Evolutionary conservation across 2,329 filamentous ascomycete genomes (phyloP).

Genomic region (Colletotrichum sp.): DNA sequence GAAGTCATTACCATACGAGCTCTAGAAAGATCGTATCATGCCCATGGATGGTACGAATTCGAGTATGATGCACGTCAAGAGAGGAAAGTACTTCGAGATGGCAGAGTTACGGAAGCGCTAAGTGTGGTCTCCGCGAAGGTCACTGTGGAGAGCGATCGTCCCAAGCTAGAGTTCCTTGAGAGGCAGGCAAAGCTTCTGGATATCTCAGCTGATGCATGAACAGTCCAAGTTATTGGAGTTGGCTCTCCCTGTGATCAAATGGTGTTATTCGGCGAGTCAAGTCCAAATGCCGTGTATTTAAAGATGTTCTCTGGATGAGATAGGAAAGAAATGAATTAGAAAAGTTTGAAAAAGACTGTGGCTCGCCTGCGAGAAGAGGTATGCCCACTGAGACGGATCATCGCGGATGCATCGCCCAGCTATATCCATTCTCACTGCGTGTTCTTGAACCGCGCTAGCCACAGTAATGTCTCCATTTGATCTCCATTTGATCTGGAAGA

Average conservation of each 20-base stretch:
- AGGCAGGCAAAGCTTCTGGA: slow-evolving; percentile 26
- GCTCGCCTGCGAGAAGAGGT: too few relatives aligned
- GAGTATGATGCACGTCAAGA: slow-evolving; percentile 15
- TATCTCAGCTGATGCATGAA: not conserved
- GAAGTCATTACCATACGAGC: slow-evolving; percentile 38
- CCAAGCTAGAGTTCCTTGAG: slow-evolving; percentile 29
- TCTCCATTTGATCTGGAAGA: too few relatives aligned
- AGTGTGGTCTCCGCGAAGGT: slow-evolving; percentile 19
- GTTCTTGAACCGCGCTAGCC: too few relatives aligned
- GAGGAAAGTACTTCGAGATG: not conserved
- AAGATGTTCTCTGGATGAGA: too few relatives aligned
- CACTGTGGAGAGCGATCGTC: slow-evolving; percentile 27
- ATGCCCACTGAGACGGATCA: too few relatives aligned
- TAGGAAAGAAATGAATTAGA: too few relatives aligned
- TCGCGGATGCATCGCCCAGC: too few relatives aligned
- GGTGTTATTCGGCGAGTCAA: not conserved
- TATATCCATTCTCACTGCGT: too few relatives aligned
- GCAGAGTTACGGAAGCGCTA: slow-evolving; percentile 6
- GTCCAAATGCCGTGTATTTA: too few relatives aligned
- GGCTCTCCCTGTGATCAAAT: not conserved
- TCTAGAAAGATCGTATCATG: slow-evolving; percentile 32
- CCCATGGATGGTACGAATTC: slow-evolving; percentile 38
- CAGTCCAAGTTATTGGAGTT: not conserved
- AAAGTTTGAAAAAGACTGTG: too few relatives aligned
- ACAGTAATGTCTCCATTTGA: too few relatives aligned